Percentiles rank a stretch among this genome's conserved stretches.
Conservation (phyloP, 208 protist genomes). For the Trypanosoma boissoni region DNA sequence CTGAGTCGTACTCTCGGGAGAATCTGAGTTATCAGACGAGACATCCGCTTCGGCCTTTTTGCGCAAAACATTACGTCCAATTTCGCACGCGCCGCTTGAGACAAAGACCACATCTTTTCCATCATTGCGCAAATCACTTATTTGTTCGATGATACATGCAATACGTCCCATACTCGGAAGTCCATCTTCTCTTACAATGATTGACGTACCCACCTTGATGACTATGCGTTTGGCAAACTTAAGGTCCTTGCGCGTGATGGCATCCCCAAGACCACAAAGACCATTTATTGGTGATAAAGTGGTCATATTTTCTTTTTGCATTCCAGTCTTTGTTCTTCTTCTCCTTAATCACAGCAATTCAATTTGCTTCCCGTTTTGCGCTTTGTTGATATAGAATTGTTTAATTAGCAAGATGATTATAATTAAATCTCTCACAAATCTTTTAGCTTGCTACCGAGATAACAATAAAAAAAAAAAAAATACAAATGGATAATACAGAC, state of each 20-base stretch:
- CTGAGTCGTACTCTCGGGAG: conserved; percentile 6
- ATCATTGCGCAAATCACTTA: conserved; percentile 32
- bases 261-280: conserved; percentile 11
- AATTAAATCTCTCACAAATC: too few relatives aligned
- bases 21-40: conserved; percentile 11
- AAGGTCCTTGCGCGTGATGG: conserved; percentile 16
- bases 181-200: conserved; percentile 50
- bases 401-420: too few relatives aligned
- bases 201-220: conserved; percentile 65
- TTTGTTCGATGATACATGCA: conserved; percentile 53
- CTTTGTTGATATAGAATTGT: too few relatives aligned
- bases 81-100: conserved; percentile 59
- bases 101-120: conserved; percentile 78
- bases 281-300: conserved; percentile 4
- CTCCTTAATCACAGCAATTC: too few relatives aligned
- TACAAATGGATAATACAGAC: too few relatives aligned
- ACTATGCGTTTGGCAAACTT: conserved; percentile 54
- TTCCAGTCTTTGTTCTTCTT: too few relatives aligned
- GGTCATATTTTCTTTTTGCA: conserved; percentile 3
- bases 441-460: too few relatives aligned
- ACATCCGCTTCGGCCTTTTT: conserved; percentile 21
- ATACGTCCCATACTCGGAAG: conserved; percentile 45
- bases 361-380: too few relatives aligned
- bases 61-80: conserved; percentile 48
- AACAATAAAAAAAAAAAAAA: too few relatives aligned